Conservation (phyloP, 352 stramenopile species). For the Ophiocytium majus region DNA sequence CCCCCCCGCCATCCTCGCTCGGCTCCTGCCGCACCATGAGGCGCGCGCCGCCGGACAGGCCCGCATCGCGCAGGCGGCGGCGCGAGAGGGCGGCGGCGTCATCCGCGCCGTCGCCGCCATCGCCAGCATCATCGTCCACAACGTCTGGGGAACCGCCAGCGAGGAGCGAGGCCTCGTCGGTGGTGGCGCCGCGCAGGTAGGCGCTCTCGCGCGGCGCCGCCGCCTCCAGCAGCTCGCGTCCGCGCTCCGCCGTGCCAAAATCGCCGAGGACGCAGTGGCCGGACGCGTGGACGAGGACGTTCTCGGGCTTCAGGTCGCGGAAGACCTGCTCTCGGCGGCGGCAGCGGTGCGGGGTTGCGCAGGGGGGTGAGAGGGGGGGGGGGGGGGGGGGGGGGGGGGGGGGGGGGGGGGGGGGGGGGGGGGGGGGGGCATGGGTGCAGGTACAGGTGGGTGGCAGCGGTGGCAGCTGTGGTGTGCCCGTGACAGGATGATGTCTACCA, state of each 20-base stretch:
- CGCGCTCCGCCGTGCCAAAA: constrained; percentile 46
- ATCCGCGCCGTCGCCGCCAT: background rate
- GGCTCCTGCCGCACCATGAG: background rate
- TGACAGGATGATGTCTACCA: no score
- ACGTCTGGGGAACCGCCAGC: no score
- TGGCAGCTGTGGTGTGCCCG: no score
- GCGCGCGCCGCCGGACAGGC: background rate
- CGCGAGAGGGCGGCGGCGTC: background rate
- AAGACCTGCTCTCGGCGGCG: background rate
- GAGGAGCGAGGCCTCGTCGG: background rate
- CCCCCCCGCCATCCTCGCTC: background rate
- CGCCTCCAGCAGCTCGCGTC: constrained; percentile 20
- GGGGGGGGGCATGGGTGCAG: no score
- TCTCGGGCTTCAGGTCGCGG: constrained; percentile 52
- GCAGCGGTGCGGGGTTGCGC: background rate
- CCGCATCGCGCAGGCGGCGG: background rate
- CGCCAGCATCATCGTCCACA: no score
- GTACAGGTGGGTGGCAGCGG: no score
- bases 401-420: no score
- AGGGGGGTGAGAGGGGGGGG: no score
- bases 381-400: no score
- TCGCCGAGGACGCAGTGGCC: constrained; percentile 46
- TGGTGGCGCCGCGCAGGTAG: background rate
- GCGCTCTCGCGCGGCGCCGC: background rate
- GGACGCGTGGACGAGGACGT: constrained; percentile 46